These are phyloP conservation scores for Cyclotella cryptica DNA, from an alignment of 108 stramenopile species.

Conservation along the genomic window DNA sequence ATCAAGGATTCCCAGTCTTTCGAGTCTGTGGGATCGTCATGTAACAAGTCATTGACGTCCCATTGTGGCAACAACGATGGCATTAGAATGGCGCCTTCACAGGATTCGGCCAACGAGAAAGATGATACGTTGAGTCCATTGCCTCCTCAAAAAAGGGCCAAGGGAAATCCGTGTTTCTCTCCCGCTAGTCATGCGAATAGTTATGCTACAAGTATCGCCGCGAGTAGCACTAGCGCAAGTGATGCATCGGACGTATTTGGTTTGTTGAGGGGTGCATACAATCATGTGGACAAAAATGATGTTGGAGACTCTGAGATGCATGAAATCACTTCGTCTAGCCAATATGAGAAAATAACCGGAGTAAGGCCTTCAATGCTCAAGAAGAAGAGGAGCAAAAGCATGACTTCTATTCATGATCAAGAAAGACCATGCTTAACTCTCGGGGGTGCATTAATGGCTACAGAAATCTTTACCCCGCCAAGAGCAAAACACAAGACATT, in stretches of 20 bases:
- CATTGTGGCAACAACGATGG: not conserved
- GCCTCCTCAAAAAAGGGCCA: not conserved
- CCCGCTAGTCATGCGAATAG: not conserved
- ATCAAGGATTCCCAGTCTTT: constrained; percentile 7
- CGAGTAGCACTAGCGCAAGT: constrained; percentile 27
- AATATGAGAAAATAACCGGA: not conserved
- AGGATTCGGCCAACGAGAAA: not conserved
- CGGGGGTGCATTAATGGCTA: constrained; percentile 27
- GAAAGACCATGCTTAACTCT: constrained; percentile 1
- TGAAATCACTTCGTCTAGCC: too few relatives aligned
- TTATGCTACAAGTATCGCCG: constrained; percentile 11
- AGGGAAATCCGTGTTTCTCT: not conserved
- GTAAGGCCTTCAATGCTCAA: not conserved
- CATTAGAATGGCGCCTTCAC: not conserved
- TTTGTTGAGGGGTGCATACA: constrained; percentile 9
- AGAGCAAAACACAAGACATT: not conserved
- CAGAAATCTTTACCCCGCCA: constrained; percentile 28
- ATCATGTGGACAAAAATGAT: constrained; percentile 1
- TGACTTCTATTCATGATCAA: constrained; percentile 1
- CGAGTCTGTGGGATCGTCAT: not conserved
- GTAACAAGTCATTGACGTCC: not conserved
- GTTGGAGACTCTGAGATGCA: not conserved
- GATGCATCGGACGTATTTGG: constrained; percentile 28
- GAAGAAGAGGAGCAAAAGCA: constrained; percentile 12
- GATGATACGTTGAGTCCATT: constrained; percentile 17